Percentiles rank a stretch among this genome's conserved stretches.
phyloP scores from a whole-genome alignment of 2,329 filamentous ascomycete species.

The Clarireedia hainanense region DNA sequence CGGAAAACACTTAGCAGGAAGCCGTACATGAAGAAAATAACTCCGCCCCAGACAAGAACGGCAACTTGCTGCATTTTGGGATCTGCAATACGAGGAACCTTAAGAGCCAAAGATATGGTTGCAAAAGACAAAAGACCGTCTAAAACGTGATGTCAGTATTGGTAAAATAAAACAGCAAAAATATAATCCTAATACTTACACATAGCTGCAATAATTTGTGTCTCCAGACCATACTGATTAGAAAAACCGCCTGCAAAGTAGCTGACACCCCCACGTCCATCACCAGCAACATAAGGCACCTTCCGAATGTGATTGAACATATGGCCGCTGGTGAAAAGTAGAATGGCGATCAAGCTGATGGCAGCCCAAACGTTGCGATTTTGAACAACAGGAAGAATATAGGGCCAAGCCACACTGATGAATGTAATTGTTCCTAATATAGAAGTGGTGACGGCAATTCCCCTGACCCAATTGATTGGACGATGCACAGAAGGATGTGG shows the following conservation, averaged over 20 bases:
- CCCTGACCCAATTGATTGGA: conserved; percentile 79
- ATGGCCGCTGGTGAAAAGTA: conserved; percentile 91
- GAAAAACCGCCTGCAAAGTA: conserved; percentile 93
- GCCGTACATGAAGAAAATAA: conserved; percentile 81
- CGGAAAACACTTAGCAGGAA: conserved; percentile 91
- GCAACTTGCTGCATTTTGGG: conserved; percentile 70
- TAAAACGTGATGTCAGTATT: conserved; percentile 27
- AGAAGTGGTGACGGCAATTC: conserved; percentile 60
- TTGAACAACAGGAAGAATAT: conserved; percentile 72
- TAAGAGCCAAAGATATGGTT: conserved; percentile 82
- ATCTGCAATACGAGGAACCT: conserved; percentile 82
- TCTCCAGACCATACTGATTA: conserved; percentile 89
- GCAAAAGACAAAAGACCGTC: conserved; percentile 81
- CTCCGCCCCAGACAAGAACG: conserved; percentile 68
- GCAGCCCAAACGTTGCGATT: conserved; percentile 94
- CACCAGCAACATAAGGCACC: conserved; percentile 81
- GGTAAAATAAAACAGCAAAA: conserved; percentile 20
- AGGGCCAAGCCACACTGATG: conserved; percentile 64
- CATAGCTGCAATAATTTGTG: conserved; percentile 86
- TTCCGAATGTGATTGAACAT: conserved; percentile 99
- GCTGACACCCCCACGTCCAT: conserved; percentile 76
- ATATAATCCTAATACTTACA: conserved; percentile 53
- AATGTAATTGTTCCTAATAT: conserved; percentile 62
- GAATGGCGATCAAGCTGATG: conserved; percentile 76
- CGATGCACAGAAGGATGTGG: conserved; percentile 72